A percentile compares a stretch with the other conserved stretches of the same genome.
phyloP scores from a whole-genome alignment of 768 basidiomycete species.

The Dacryopinax spathularia region DNA sequence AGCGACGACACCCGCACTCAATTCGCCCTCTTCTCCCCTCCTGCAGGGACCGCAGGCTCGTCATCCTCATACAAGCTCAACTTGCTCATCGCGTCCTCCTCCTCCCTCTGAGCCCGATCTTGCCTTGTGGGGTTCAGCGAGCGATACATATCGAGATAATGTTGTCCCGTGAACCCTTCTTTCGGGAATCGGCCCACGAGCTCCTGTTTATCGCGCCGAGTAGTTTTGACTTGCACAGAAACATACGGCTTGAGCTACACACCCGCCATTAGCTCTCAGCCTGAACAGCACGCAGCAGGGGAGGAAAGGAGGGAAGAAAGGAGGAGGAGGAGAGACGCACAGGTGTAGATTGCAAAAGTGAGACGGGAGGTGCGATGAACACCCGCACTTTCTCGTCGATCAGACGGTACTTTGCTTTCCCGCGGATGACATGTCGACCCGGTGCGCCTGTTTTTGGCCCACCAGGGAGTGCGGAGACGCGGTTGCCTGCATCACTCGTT shows the following conservation, averaged over 20 bases:
- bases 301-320: not conserved
- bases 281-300: too few relatives aligned
- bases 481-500: constrained; percentile 40
- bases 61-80: not conserved
- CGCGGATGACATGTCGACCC: constrained; percentile 64
- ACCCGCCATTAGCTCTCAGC: too few relatives aligned
- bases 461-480: constrained; percentile 71
- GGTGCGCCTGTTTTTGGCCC: constrained; percentile 79
- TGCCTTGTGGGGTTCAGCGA: not conserved
- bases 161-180: constrained; percentile 19
- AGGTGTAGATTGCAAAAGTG: constrained; percentile 17
- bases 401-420: constrained; percentile 62
- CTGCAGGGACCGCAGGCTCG: too few relatives aligned
- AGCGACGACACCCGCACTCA: too few relatives aligned
- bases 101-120: not conserved
- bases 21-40: too few relatives aligned
- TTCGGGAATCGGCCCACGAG: constrained; percentile 14
- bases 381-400: constrained; percentile 71
- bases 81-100: not conserved
- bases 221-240: constrained; percentile 16
- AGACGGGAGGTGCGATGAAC: constrained; percentile 64
- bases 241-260: constrained; percentile 60
- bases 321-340: constrained; percentile 4
- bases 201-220: constrained; percentile 5
- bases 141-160: constrained; percentile 19